A percentile compares a stretch with the other conserved stretches of the same genome.
Conservation (phyloP, 805 yeast species). For the Metschnikowia lunata region DNA sequence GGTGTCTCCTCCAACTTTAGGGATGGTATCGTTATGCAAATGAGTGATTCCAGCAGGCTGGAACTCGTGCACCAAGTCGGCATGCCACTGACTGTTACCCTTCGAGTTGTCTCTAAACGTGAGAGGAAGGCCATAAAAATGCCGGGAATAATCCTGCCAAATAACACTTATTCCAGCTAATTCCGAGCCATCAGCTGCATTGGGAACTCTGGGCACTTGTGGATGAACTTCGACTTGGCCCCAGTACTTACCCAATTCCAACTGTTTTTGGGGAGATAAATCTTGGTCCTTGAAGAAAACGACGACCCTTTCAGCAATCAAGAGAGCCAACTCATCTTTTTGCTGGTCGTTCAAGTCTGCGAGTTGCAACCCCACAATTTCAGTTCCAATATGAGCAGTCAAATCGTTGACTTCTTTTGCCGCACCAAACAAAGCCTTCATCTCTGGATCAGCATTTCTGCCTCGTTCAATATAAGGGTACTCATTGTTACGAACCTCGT, state of each 20-base stretch:
- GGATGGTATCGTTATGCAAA: slow-evolving; percentile 49
- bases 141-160: slow-evolving; percentile 27
- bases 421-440: slow-evolving; percentile 29
- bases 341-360: slow-evolving; percentile 26
- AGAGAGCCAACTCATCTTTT: slow-evolving; percentile 28
- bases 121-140: slow-evolving; percentile 22
- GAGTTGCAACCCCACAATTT: slow-evolving; percentile 29
- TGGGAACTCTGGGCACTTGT: slow-evolving; percentile 18
- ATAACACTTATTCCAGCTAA: slow-evolving; percentile 26
- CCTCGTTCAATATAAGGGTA: slow-evolving; percentile 25
- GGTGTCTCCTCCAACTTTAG: slow-evolving; percentile 53
- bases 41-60: slow-evolving; percentile 56
- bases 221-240: slow-evolving; percentile 27
- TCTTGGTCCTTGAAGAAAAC: slow-evolving; percentile 30
- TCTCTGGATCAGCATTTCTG: slow-evolving; percentile 27
- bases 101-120: slow-evolving; percentile 25
- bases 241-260: slow-evolving; percentile 29
- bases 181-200: slow-evolving; percentile 10
- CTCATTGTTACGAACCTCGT: slow-evolving; percentile 20
- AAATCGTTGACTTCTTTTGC: slow-evolving; percentile 27
- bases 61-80: slow-evolving; percentile 52
- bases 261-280: slow-evolving; percentile 27
- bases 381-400: slow-evolving; percentile 31
- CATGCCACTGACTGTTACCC: slow-evolving; percentile 32
- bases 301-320: slow-evolving; percentile 29